Percentiles rank a stretch among this genome's conserved stretches.
These are phyloP conservation scores for Parathielavia hyrcaniae DNA, from an alignment of 495 filamentous ascomycete genomes.

Conservation along the genomic window DNA sequence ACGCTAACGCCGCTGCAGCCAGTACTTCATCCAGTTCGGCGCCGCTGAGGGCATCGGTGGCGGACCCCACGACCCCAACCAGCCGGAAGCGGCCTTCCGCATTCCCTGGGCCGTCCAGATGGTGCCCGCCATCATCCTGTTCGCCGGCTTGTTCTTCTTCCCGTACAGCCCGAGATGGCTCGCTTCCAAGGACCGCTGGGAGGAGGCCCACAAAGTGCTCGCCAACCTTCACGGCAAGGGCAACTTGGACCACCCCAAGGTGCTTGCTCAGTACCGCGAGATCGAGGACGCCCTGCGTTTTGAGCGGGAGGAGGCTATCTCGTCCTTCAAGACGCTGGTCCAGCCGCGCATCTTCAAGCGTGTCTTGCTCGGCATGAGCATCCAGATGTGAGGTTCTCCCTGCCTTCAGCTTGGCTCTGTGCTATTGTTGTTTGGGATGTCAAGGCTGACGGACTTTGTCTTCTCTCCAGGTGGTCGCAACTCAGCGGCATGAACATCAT, in stretches of 20 bases:
- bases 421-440: not conserved
- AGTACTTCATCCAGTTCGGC: conserved; percentile 70
- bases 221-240: conserved; percentile 60
- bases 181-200: conserved; percentile 66
- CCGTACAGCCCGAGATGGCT: conserved; percentile 73
- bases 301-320: conserved; percentile 53
- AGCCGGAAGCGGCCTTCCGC: conserved; percentile 58
- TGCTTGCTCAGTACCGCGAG: conserved; percentile 59
- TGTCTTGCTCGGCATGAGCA: conserved; percentile 62
- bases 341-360: conserved; percentile 61
- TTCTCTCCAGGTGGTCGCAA: conserved; percentile 48
- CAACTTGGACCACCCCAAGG: conserved; percentile 54
- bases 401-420: too few species aligned
- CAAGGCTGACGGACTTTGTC: not conserved
- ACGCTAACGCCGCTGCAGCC: conserved; percentile 32
- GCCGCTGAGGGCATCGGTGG: conserved; percentile 53
- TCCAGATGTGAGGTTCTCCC: conserved; percentile 54
- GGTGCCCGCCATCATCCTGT: conserved; percentile 59
- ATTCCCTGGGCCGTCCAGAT: conserved; percentile 72
- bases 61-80: conserved; percentile 51
- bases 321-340: conserved; percentile 52
- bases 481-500: conserved; percentile 74
- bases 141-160: conserved; percentile 62
- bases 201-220: conserved; percentile 59
- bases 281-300: conserved; percentile 59